Evolutionary conservation across 345 rosid species (phyloP).

Genomic region (Schrenkiella parvula): DNA sequence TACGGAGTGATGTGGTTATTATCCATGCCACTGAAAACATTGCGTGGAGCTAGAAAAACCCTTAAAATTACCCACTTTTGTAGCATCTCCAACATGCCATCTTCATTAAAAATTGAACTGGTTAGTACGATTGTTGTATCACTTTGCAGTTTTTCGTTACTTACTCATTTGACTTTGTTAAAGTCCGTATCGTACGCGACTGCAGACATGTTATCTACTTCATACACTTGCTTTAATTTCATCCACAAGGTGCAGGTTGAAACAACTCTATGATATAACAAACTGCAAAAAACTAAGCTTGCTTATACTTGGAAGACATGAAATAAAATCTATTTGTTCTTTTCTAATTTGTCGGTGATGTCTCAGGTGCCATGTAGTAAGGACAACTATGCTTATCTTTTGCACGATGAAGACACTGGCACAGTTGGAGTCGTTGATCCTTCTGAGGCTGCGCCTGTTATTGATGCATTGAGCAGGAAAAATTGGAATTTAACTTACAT

Average conservation of each 20-base stretch:
- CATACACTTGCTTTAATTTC: neutral
- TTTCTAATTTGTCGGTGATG: slow-evolving; percentile 3
- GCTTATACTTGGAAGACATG: no score
- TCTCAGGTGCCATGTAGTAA: slow-evolving; percentile 85
- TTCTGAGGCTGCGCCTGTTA: slow-evolving; percentile 78
- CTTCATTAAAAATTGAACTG: slow-evolving; percentile 90
- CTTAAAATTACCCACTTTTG: slow-evolving; percentile 87
- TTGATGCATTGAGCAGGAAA: slow-evolving; percentile 77
- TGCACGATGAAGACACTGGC: slow-evolving; percentile 91
- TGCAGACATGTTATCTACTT: neutral
- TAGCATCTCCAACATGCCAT: slow-evolving; percentile 64
- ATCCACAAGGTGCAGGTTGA: neutral
- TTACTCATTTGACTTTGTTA: neutral
- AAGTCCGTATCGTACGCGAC: neutral
- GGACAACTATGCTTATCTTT: slow-evolving; percentile 91
- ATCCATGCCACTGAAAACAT: slow-evolving; percentile 80
- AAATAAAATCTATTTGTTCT: neutral
- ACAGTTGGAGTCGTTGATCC: slow-evolving; percentile 99
- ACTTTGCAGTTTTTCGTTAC: neutral
- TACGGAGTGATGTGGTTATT: slow-evolving; percentile 73
- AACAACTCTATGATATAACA: neutral
- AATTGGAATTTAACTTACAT: slow-evolving; percentile 86
- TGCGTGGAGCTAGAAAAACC: slow-evolving; percentile 87
- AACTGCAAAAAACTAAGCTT: no score
- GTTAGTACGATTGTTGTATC: slow-evolving; percentile 35